Conservation (phyloP, 116 monocot species). For the Papilionanthe hybrid region DNA sequence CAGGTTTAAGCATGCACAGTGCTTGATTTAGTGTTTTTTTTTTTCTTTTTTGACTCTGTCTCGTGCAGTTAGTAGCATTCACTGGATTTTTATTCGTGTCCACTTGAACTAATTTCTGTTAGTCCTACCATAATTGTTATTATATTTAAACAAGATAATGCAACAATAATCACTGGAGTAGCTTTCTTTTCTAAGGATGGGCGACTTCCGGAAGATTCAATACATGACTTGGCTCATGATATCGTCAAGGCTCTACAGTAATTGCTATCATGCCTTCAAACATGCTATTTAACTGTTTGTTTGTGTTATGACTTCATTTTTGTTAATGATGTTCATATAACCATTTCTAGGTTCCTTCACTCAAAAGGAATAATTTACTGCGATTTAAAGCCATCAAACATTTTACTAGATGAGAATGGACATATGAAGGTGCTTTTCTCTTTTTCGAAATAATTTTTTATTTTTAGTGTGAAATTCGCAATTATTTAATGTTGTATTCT, state of each 20-base stretch:
- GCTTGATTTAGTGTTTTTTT: no score
- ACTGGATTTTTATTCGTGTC: no score
- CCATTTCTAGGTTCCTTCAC: slow-evolving; percentile 67
- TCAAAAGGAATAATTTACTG: slow-evolving; percentile 89
- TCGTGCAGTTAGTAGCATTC: no score
- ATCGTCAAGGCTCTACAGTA: slow-evolving; percentile 96
- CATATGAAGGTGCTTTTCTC: slow-evolving; percentile 57
- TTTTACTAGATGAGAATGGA: slow-evolving; percentile 93
- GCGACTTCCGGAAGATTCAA: slow-evolving; percentile 77
- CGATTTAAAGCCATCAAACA: slow-evolving; percentile 95
- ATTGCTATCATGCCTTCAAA: slow-evolving; percentile 14
- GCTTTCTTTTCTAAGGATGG: slow-evolving; percentile 49
- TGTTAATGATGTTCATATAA: slow-evolving; percentile 3
- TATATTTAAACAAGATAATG: neutral
- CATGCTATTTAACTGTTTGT: slow-evolving; percentile 5
- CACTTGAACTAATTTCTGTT: neutral
- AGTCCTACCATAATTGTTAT: neutral
- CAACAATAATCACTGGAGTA: no score
- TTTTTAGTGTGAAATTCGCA: neutral
- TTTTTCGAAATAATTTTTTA: neutral
- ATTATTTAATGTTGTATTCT: neutral
- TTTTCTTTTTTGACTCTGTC: no score
- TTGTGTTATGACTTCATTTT: neutral
- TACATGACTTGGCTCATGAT: slow-evolving; percentile 83
- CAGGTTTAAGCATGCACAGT: no score